Percentiles rank a stretch among this genome's conserved stretches.
Conservation (phyloP, 345 rosid genomes). For the Lepidium sativum region DNA sequence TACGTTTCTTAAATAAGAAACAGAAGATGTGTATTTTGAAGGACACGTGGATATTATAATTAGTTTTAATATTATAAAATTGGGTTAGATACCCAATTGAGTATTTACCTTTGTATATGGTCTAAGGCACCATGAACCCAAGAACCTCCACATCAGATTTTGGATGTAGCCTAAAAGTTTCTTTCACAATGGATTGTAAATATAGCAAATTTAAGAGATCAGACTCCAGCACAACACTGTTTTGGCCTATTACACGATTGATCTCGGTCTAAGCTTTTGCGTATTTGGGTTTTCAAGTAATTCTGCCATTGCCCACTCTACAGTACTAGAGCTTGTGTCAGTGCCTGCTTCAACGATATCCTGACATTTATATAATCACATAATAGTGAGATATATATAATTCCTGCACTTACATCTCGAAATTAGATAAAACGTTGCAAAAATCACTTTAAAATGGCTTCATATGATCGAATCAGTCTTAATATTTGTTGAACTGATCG, state of each 20-base stretch:
- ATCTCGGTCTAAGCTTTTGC: conserved; percentile 24
- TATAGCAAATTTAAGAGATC: conserved; percentile 24
- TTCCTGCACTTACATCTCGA: too few species aligned
- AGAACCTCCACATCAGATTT: conserved; percentile 18
- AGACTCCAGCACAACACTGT: conserved; percentile 21
- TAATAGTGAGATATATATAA: too few species aligned
- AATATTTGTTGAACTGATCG: too few species aligned
- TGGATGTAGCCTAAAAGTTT: conserved; percentile 40
- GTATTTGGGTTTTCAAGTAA: conserved; percentile 6
- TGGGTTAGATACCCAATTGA: too few species aligned
- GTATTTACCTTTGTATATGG: too few species aligned
- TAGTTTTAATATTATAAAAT: too few species aligned
- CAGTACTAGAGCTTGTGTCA: conserved; percentile 31
- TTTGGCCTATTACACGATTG: conserved; percentile 21
- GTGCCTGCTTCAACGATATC: conserved; percentile 37
- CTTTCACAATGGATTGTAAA: conserved; percentile 32
- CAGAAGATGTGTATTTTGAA: too few species aligned
- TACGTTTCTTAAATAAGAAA: too few species aligned
- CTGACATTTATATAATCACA: conserved; percentile 13
- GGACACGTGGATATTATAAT: too few species aligned
- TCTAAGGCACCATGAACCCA: conserved; percentile 27
- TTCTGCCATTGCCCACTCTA: conserved; percentile 33
- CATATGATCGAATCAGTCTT: too few species aligned
- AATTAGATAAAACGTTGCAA: too few species aligned
- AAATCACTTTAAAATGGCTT: too few species aligned